A percentile compares a stretch with the other conserved stretches of the same genome.
These are phyloP conservation scores for Karstenula rhodostoma DNA, from an alignment of 2,329 filamentous ascomycete genomes.

Conservation along the genomic window DNA sequence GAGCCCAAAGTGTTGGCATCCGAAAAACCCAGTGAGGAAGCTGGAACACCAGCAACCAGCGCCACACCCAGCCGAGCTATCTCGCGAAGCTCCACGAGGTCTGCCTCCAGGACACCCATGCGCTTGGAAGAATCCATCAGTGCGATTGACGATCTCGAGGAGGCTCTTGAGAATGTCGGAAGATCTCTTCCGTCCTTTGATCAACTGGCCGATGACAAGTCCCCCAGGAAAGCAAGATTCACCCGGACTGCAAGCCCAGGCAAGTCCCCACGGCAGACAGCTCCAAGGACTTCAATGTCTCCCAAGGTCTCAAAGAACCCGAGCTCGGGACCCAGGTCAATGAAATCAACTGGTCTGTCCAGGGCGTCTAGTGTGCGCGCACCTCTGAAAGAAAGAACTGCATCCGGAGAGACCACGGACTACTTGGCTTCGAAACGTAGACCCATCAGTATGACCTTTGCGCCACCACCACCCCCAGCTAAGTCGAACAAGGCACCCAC, in stretches of 20 bases:
- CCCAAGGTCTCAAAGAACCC: conserved; percentile 39
- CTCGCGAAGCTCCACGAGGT: conserved; percentile 30
- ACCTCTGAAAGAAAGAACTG: conserved; percentile 27
- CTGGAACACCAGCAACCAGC: conserved; percentile 31
- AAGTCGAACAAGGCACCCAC: conserved; percentile 62
- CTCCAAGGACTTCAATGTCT: conserved; percentile 19
- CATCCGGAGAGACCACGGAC: conserved; percentile 40
- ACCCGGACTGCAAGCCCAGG: conserved; percentile 15
- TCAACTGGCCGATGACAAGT: conserved; percentile 41
- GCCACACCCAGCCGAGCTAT: conserved; percentile 31
- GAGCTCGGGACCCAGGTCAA: conserved; percentile 34
- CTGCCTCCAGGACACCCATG: conserved; percentile 42
- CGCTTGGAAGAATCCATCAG: conserved; percentile 58
- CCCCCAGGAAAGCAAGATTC: conserved; percentile 31
- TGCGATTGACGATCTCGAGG: conserved; percentile 61
- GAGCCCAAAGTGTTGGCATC: conserved; percentile 41
- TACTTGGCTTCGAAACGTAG: conserved; percentile 55
- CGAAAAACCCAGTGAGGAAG: conserved; percentile 36
- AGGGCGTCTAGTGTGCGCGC: conserved; percentile 39
- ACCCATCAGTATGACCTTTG: conserved; percentile 59
- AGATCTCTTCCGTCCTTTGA: conserved; percentile 49
- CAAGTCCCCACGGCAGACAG: conserved; percentile 11
- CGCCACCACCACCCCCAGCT: conserved; percentile 54
- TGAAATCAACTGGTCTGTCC: conserved; percentile 32
- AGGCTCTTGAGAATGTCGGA: conserved; percentile 59